These are phyloP conservation scores for Eucommia ulmoides DNA, from an alignment of 257 asterid genomes.

Conservation along the genomic window DNA sequence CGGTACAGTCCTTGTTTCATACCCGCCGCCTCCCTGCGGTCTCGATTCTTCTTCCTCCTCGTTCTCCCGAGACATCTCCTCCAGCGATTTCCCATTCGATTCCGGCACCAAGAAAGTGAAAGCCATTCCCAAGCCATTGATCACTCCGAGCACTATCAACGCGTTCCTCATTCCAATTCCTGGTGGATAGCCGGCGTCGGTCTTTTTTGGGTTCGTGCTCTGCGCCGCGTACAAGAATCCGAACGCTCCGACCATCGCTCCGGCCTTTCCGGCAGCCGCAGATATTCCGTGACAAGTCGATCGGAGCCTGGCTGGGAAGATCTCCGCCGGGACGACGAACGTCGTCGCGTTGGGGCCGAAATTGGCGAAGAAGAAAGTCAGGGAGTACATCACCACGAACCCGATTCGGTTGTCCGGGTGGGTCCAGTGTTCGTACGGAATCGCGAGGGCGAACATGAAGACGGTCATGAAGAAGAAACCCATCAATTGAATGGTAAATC, in stretches of 20 bases:
- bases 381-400: background rate
- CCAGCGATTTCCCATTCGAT: background rate
- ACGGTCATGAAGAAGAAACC: constrained; percentile 2
- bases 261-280: background rate
- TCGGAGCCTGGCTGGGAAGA: background rate
- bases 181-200: background rate
- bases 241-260: background rate
- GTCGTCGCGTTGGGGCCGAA: constrained; percentile 1
- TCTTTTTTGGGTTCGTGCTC: background rate
- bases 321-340: background rate
- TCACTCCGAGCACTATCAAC: background rate
- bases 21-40: background rate
- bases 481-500: constrained; percentile 2
- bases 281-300: constrained; percentile 2
- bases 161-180: background rate
- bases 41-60: background rate
- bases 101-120: constrained; percentile 1
- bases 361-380: constrained; percentile 1
- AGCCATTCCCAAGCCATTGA: background rate
- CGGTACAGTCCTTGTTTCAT: background rate
- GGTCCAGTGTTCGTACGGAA: background rate
- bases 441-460: constrained; percentile 1
- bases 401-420: constrained; percentile 2
- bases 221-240: background rate
- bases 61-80: background rate